These are phyloP conservation scores for Fusarium hainanense DNA, from an alignment of 2,329 filamentous ascomycete genomes.

Conservation along the genomic window DNA sequence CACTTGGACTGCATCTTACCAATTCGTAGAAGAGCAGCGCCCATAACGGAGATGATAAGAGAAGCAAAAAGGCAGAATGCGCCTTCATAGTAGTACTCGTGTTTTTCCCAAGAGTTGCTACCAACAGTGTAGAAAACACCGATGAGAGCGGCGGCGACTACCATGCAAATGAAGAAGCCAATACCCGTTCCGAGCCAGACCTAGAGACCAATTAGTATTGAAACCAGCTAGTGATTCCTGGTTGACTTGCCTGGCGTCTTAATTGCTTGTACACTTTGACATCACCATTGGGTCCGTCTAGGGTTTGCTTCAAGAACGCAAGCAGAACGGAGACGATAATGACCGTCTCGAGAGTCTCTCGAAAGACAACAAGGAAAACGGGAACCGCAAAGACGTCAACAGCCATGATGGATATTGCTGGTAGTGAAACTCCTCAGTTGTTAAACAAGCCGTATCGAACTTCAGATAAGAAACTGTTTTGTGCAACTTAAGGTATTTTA, in stretches of 20 bases:
- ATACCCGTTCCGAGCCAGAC: slow-evolving; percentile 72
- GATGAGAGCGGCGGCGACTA: slow-evolving; percentile 75
- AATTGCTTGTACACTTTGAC: slow-evolving; percentile 73
- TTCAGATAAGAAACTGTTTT: not conserved
- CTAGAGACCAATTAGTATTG: slow-evolving; percentile 34
- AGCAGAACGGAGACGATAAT: slow-evolving; percentile 91
- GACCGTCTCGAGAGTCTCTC: slow-evolving; percentile 83
- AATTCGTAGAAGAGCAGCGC: slow-evolving; percentile 81
- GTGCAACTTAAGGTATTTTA: not conserved
- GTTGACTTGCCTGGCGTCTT: slow-evolving; percentile 66
- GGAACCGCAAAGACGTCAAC: slow-evolving; percentile 80
- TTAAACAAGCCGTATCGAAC: not conserved
- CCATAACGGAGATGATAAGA: slow-evolving; percentile 84
- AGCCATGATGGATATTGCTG: slow-evolving; percentile 59
- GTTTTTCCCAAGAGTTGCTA: slow-evolving; percentile 71
- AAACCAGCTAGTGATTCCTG: not conserved
- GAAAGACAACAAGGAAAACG: slow-evolving; percentile 91
- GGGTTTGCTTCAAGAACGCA: slow-evolving; percentile 84
- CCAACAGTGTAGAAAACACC: slow-evolving; percentile 77
- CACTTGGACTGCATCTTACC: slow-evolving; percentile 89
- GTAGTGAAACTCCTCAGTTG: not conserved
- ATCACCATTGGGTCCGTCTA: slow-evolving; percentile 73
- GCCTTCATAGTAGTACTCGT: slow-evolving; percentile 85
- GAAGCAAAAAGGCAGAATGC: slow-evolving; percentile 79
- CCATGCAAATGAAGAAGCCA: slow-evolving; percentile 72